Evolutionary conservation across 768 basidiomycete genomes (phyloP), one percentile per base, ranked within the genome.

Genomic region (Macrocybe gigantea): DNA sequence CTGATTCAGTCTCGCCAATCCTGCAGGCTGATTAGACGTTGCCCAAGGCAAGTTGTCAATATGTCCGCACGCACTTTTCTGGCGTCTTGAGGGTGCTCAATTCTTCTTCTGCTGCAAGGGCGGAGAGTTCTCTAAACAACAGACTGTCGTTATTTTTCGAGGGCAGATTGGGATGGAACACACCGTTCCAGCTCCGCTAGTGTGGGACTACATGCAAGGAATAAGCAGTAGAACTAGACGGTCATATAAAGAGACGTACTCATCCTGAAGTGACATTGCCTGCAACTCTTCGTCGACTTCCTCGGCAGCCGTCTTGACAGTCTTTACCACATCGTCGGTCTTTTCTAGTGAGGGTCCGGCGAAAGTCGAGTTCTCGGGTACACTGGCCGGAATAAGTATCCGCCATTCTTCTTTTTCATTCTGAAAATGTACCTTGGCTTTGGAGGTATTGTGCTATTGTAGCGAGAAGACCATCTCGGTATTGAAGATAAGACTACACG

Each of bases 1-100:
- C 55, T 2, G 37, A 33, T 36, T 56, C 55, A 6, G 53, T 56
- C 41, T 54, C 53, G 33, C 49, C 55, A 41, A 56, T 10, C 41
- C 55, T 56, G 41, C 12, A 11, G 11, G 7, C 14, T 1, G 5
- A 15, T 51, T 13, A 54, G 46, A 35, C 14, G 6, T 32, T 8
- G 8, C 35, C 42, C 11, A 10, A 12, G 31, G 29, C 31, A 33
- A n/a, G 5, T 8, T 9, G 32, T 31, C 12, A 15, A 33, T 15
- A 38, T 32, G 7, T 2, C 5, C 9, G 10, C 10, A 39, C 55
- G 43, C 33, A 50, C 55, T 48, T 46, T 37, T 53, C 45, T 13
- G 56, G 51, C 10, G 48, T 42, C 33, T 48, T 50, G 34, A 54
- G 47, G 13, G 47, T 41, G n/a, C 32, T 11, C 22, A 22, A 4